A percentile compares a stretch with the other conserved stretches of the same genome.
Conservation (phyloP, 257 asterid species). For the Coffea canephora region DNA sequence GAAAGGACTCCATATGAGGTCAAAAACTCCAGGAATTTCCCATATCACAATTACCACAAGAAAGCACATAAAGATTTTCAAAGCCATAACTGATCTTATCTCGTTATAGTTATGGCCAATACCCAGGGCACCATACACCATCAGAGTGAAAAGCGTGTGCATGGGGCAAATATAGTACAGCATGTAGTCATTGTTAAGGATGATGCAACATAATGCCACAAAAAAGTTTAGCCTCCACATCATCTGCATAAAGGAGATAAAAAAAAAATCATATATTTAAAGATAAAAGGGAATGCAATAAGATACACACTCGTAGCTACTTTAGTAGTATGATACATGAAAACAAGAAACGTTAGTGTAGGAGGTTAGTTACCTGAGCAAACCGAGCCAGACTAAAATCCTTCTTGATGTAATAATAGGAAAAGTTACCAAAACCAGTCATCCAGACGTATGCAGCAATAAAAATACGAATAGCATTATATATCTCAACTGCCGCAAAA, state of each 20-base stretch:
- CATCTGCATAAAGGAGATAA: slow-evolving; percentile 70
- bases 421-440: slow-evolving; percentile 99
- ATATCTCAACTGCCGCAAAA: slow-evolving; percentile 94
- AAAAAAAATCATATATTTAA: neutral
- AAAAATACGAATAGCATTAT: slow-evolving; percentile 91
- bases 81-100: slow-evolving; percentile 74
- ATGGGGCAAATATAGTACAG: slow-evolving; percentile 96
- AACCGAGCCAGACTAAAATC: slow-evolving; percentile 91
- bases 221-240: slow-evolving; percentile 99
- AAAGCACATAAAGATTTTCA: slow-evolving; percentile 69
- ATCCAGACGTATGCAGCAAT: slow-evolving; percentile 99
- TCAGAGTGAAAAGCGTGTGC: slow-evolving; percentile 95
- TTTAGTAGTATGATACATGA: neutral
- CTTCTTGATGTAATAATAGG: slow-evolving; percentile 89
- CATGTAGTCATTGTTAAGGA: slow-evolving; percentile 89
- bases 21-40: slow-evolving; percentile 97
- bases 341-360: neutral
- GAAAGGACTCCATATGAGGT: slow-evolving; percentile 79
- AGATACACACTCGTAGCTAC: neutral
- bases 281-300: neutral
- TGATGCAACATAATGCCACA: slow-evolving; percentile 84
- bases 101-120: slow-evolving; percentile 89
- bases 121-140: slow-evolving; percentile 99
- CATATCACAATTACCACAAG: slow-evolving; percentile 83
- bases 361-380: slow-evolving; percentile 64